phyloP scores from a whole-genome alignment of 2,329 filamentous ascomycete genomes.

The Clonostachys byssicola region DNA sequence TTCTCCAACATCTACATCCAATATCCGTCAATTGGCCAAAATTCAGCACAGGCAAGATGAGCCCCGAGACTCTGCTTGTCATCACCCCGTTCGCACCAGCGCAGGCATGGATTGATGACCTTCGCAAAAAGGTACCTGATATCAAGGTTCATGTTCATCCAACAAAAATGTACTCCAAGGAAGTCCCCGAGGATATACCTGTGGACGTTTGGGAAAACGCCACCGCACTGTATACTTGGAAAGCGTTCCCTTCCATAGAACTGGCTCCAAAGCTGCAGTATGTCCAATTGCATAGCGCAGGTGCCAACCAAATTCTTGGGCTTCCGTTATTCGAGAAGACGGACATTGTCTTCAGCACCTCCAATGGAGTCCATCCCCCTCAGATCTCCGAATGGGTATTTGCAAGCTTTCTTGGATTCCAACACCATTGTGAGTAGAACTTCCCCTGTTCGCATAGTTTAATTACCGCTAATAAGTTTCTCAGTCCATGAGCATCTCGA shows the following conservation, averaged over 20 bases:
- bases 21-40: too few relatives aligned
- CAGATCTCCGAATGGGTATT: constrained; percentile 56
- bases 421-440: constrained; percentile 37
- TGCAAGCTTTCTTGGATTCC: constrained; percentile 41
- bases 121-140: too few relatives aligned
- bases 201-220: constrained; percentile 37
- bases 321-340: constrained; percentile 44
- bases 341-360: constrained; percentile 45
- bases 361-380: constrained; percentile 53
- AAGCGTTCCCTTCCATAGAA: constrained; percentile 32
- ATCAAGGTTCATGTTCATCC: too few relatives aligned
- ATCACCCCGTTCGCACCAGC: too few relatives aligned
- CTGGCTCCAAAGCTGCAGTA: constrained; percentile 42
- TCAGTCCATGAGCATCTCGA: constrained; percentile 39
- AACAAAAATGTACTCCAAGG: not conserved
- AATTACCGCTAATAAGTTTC: not conserved
- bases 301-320: constrained; percentile 43
- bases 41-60: too few relatives aligned
- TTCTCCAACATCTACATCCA: too few relatives aligned
- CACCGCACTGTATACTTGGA: constrained; percentile 42
- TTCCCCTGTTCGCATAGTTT: constrained; percentile 10
- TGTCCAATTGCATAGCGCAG: constrained; percentile 50
- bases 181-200: not conserved
- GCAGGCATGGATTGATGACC: too few relatives aligned
- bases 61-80: too few relatives aligned